phyloP scores from a whole-genome alignment of 768 basidiomycete species.

The Serendipita vermifera region DNA sequence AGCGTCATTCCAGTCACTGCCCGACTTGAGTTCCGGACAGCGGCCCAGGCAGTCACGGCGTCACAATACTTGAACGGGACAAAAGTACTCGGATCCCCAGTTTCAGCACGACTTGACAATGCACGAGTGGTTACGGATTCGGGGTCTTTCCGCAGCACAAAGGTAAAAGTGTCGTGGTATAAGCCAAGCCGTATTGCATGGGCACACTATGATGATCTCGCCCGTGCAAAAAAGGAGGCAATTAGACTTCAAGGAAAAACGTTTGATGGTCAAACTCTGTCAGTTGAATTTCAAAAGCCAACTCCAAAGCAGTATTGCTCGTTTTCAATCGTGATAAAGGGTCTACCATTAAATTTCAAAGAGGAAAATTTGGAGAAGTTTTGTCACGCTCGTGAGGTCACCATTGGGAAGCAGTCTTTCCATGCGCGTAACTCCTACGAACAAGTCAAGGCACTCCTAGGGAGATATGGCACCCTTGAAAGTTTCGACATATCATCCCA shows the following conservation, averaged over 20 bases:
- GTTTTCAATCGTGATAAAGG: slow-evolving; percentile 47
- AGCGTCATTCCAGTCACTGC: slow-evolving; percentile 24
- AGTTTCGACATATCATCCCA: slow-evolving; percentile 38
- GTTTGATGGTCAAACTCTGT: slow-evolving; percentile 30
- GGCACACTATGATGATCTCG: slow-evolving; percentile 43
- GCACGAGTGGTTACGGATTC: slow-evolving; percentile 24
- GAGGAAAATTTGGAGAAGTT: slow-evolving; percentile 27
- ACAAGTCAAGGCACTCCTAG: slow-evolving; percentile 29
- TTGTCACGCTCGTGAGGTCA: slow-evolving; percentile 33
- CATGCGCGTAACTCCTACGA: slow-evolving; percentile 25
- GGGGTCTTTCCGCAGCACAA: slow-evolving; percentile 37
- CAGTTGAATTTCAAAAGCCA: slow-evolving; percentile 34
- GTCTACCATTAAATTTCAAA: slow-evolving; percentile 34
- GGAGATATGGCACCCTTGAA: slow-evolving; percentile 27
- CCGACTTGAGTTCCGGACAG: slow-evolving; percentile 36
- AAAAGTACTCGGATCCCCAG: slow-evolving; percentile 24
- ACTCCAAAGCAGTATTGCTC: slow-evolving; percentile 37
- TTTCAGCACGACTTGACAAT: slow-evolving; percentile 37
- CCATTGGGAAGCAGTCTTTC: slow-evolving; percentile 41
- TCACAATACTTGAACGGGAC: slow-evolving; percentile 37
- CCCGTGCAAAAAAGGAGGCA: slow-evolving; percentile 41
- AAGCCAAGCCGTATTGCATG: slow-evolving; percentile 45
- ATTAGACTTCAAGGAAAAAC: slow-evolving; percentile 27
- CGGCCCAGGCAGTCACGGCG: slow-evolving; percentile 42
- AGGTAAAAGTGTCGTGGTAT: slow-evolving; percentile 47